phyloP scores from a whole-genome alignment of 1,139 yeast species.

The Sugiyamaella sp. region DNA sequence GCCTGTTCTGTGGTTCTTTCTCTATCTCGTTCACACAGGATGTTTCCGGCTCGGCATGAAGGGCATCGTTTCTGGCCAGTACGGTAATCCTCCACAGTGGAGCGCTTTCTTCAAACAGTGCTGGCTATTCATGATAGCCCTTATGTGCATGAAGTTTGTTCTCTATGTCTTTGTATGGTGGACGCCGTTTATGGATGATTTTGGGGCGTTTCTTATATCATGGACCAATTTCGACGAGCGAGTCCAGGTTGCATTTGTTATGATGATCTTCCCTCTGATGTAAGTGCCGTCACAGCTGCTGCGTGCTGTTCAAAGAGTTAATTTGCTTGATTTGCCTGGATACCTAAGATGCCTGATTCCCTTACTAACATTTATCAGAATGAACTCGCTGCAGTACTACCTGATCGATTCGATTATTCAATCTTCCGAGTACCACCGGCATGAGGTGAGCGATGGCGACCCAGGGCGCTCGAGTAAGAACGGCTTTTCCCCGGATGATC shows the following conservation, averaged over 20 bases:
- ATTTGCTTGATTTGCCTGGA: slow-evolving; percentile 1
- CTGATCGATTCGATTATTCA: slow-evolving; percentile 88
- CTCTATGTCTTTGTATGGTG: slow-evolving; percentile 60
- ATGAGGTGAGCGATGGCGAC: background rate
- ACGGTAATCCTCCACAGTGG: slow-evolving; percentile 71
- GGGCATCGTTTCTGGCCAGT: slow-evolving; percentile 81
- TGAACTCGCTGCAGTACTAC: slow-evolving; percentile 86
- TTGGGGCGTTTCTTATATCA: slow-evolving; percentile 64
- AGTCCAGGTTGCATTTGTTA: slow-evolving; percentile 80
- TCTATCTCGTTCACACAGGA: slow-evolving; percentile 50
- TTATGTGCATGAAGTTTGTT: slow-evolving; percentile 57
- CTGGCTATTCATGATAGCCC: slow-evolving; percentile 61
- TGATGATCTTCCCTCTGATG: slow-evolving; percentile 58
- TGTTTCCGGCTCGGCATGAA: slow-evolving; percentile 54
- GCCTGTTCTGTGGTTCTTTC: slow-evolving; percentile 66
- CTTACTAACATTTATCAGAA: slow-evolving; percentile 32
- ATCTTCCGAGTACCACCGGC: slow-evolving; percentile 46
- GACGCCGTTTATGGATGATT: slow-evolving; percentile 55
- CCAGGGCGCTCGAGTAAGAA: background rate
- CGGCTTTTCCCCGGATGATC: background rate
- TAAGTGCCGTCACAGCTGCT: slow-evolving; percentile 19
- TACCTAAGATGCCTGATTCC: background rate
- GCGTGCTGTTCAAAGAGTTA: background rate
- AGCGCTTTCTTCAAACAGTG: slow-evolving; percentile 75
- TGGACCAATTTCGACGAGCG: slow-evolving; percentile 84